Percentiles rank a stretch among this genome's conserved stretches.
Evolutionary conservation across 495 filamentous ascomycete genomes (phyloP).

Genomic region (Aspergillus bridgeri): DNA sequence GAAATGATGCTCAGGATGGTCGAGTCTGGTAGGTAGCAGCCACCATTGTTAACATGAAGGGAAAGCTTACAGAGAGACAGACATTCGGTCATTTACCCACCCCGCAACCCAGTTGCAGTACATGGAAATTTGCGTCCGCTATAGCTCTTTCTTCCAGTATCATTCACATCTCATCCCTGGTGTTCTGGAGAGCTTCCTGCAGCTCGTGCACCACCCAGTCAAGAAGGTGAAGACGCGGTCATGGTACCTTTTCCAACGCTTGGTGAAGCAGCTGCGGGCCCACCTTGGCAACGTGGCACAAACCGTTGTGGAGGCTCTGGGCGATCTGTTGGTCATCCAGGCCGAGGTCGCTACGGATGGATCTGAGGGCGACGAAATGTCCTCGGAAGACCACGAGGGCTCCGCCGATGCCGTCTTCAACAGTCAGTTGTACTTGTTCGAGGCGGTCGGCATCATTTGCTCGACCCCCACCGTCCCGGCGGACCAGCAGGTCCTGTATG

Average conservation of each 20-base stretch:
- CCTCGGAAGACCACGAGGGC: slow-evolving; percentile 83
- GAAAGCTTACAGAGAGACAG: slow-evolving; percentile 38
- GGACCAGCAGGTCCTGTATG: slow-evolving; percentile 80
- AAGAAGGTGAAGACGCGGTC: slow-evolving; percentile 81
- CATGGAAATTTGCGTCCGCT: slow-evolving; percentile 96
- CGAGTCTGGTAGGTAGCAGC: slow-evolving; percentile 66
- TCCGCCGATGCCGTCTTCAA: slow-evolving; percentile 85
- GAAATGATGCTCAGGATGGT: slow-evolving; percentile 95
- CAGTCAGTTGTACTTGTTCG: slow-evolving; percentile 88
- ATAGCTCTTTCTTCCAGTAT: slow-evolving; percentile 85
- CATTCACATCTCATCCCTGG: slow-evolving; percentile 73
- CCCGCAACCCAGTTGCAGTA: slow-evolving; percentile 91
- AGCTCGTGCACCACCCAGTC: slow-evolving; percentile 80
- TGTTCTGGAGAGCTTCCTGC: slow-evolving; percentile 89
- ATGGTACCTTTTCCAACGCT: slow-evolving; percentile 93
- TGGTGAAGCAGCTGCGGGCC: slow-evolving; percentile 81
- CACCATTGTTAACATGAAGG: neutral
- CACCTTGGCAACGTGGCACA: slow-evolving; percentile 86
- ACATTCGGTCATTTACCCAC: slow-evolving; percentile 79
- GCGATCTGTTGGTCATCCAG: slow-evolving; percentile 83
- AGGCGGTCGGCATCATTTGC: slow-evolving; percentile 87
- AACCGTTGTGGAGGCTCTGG: slow-evolving; percentile 83
- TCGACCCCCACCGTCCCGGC: slow-evolving; percentile 69
- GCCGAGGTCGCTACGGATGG: slow-evolving; percentile 78
- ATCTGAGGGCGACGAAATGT: slow-evolving; percentile 82